Evolutionary conservation across 352 stramenopile genomes (phyloP).

Genomic region (Pythium chondricola): DNA sequence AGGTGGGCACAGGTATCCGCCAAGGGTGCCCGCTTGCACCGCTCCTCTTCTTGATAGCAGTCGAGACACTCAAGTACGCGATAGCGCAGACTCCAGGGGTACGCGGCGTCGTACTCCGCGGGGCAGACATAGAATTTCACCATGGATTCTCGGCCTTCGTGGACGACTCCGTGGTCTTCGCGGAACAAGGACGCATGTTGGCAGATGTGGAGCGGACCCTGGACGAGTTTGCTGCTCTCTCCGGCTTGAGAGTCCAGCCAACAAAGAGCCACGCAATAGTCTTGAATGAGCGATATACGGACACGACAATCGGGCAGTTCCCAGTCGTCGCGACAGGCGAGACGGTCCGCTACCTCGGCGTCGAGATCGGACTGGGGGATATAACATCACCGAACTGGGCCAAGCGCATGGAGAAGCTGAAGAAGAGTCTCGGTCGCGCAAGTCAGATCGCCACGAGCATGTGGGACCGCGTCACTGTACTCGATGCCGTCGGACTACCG

Average conservation of each 20-base stretch:
- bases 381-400: conserved; percentile 1
- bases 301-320: background rate
- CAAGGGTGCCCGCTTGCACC: conserved; percentile 23
- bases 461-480: too few relatives aligned
- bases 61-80: conserved; percentile 12
- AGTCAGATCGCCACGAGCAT: background rate
- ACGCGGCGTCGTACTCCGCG: background rate
- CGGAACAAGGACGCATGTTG: background rate
- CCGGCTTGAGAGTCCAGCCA: conserved; percentile 14
- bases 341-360: conserved; percentile 8
- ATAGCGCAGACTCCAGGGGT: background rate
- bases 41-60: conserved; percentile 20
- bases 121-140: too few relatives aligned
- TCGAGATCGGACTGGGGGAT: conserved; percentile 6
- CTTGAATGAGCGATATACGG: background rate
- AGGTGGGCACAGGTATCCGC: conserved; percentile 12
- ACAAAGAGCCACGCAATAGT: conserved; percentile 9
- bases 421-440: background rate
- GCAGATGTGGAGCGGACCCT: background rate
- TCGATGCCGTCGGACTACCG: too few relatives aligned
- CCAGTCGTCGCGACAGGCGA: background rate
- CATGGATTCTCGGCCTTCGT: conserved; percentile 20
- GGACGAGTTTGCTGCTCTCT: conserved; percentile 2
- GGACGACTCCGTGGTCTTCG: conserved; percentile 17
- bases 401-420: background rate